Evolutionary conservation across 2,329 filamentous ascomycete genomes (phyloP).

Genomic region (Venturia asperata): DNA sequence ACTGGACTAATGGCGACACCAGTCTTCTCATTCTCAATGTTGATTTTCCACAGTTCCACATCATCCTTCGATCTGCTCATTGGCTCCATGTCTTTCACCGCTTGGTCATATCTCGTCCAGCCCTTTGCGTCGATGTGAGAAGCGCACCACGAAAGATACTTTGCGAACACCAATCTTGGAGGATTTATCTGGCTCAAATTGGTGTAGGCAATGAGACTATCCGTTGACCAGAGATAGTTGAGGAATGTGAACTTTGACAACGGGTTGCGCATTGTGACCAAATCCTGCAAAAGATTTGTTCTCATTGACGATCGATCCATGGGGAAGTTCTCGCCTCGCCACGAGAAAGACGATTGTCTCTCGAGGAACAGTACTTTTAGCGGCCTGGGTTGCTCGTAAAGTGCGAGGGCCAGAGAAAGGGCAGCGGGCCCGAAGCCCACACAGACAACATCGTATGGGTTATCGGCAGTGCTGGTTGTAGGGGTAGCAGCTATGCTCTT

Average conservation of each 20-base stretch:
- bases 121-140: constrained; percentile 23
- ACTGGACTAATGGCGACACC: background rate
- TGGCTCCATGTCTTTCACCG: constrained; percentile 19
- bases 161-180: constrained; percentile 23
- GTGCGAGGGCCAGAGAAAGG: constrained; percentile 18
- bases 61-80: background rate
- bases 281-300: constrained; percentile 24
- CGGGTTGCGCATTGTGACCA: constrained; percentile 27
- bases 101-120: constrained; percentile 26
- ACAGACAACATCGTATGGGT: constrained; percentile 18
- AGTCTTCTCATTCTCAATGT: background rate
- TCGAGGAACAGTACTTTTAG: constrained; percentile 17
- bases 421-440: constrained; percentile 18
- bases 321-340: constrained; percentile 16
- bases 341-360: constrained; percentile 6
- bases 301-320: constrained; percentile 13
- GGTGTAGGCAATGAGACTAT: constrained; percentile 26
- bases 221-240: constrained; percentile 27
- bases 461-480: background rate
- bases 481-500: background rate
- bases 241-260: constrained; percentile 27
- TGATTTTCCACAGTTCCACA: constrained; percentile 12
- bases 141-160: constrained; percentile 27
- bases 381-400: constrained; percentile 17
- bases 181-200: constrained; percentile 27